Conservation (phyloP, 2,329 filamentous ascomycete species). For the Boeremia lycopersici region DNA sequence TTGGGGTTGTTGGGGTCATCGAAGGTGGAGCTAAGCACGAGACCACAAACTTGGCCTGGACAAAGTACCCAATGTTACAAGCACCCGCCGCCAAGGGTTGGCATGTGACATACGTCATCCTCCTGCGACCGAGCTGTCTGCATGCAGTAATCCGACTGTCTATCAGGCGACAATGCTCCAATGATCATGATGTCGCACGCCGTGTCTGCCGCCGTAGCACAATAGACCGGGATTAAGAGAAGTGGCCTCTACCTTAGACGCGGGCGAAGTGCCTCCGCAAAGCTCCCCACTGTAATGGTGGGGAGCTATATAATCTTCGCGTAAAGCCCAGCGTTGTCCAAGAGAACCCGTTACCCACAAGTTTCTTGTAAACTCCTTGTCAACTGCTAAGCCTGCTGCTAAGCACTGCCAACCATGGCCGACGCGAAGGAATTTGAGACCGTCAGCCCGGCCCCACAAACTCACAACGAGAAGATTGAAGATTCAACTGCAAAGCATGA, state of each 20-base stretch:
- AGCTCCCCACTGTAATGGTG: constrained; percentile 11
- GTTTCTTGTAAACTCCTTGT: constrained; percentile 11
- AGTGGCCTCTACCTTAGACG: neutral
- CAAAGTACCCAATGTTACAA: neutral
- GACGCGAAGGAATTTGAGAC: constrained; percentile 13
- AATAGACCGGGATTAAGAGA: neutral
- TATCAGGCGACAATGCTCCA: constrained; percentile 10
- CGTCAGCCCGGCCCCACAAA: neutral
- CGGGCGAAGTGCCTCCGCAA: constrained; percentile 7
- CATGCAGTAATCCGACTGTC: constrained; percentile 2
- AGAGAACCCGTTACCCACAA: constrained; percentile 8
- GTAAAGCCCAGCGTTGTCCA: constrained; percentile 11
- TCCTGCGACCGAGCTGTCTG: constrained; percentile 5
- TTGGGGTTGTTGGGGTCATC: constrained; percentile 16
- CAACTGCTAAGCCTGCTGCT: constrained; percentile 10
- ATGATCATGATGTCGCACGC: constrained; percentile 11
- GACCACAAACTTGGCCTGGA: neutral
- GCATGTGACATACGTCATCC: constrained; percentile 17
- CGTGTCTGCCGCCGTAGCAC: constrained; percentile 2
- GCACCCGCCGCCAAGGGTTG: constrained; percentile 8
- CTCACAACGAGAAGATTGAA: constrained; percentile 14
- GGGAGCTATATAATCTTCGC: constrained; percentile 12
- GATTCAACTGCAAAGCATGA: constrained; percentile 12
- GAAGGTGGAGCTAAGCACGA: constrained; percentile 10
- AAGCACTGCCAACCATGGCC: constrained; percentile 16